Percentiles rank a stretch among this genome's conserved stretches.
phyloP scores from a whole-genome alignment of 345 rosid genomes.

The Syzygium jambos region DNA sequence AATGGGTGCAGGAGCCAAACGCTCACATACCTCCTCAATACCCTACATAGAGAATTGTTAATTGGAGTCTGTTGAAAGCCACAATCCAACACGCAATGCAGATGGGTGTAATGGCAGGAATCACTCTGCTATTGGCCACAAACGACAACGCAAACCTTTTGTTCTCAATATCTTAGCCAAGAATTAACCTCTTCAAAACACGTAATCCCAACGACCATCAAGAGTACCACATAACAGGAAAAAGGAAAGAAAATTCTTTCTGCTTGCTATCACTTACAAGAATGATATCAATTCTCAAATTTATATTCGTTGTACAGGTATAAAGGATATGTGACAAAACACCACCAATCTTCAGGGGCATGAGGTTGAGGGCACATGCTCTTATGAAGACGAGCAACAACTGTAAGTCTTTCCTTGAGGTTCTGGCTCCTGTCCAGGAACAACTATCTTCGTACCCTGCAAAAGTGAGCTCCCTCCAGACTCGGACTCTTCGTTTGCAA shows the following conservation, averaged over 20 bases:
- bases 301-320: not conserved
- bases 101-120: not conserved
- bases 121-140: not conserved
- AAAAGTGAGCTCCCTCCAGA: slow-evolving; percentile 45
- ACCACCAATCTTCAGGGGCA: not conserved
- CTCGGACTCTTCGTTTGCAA: slow-evolving; percentile 41
- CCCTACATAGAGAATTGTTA: not conserved
- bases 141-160: not conserved
- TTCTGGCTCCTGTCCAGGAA: slow-evolving; percentile 29
- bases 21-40: not conserved
- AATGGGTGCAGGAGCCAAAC: not conserved
- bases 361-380: not conserved
- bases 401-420: slow-evolving; percentile 8
- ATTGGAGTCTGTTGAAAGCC: not conserved
- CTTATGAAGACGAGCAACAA: slow-evolving; percentile 31
- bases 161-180: not conserved
- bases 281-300: not conserved
- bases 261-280: not conserved
- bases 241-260: not conserved
- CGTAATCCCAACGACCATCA: not conserved
- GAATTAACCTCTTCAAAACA: not conserved
- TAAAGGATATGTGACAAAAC: not conserved
- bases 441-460: slow-evolving; percentile 30
- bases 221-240: not conserved
- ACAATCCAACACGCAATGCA: not conserved